These are phyloP conservation scores for Syncephalastrum racemosum DNA, from an alignment of 371 early-diverging fungal species.

Conservation along the genomic window DNA sequence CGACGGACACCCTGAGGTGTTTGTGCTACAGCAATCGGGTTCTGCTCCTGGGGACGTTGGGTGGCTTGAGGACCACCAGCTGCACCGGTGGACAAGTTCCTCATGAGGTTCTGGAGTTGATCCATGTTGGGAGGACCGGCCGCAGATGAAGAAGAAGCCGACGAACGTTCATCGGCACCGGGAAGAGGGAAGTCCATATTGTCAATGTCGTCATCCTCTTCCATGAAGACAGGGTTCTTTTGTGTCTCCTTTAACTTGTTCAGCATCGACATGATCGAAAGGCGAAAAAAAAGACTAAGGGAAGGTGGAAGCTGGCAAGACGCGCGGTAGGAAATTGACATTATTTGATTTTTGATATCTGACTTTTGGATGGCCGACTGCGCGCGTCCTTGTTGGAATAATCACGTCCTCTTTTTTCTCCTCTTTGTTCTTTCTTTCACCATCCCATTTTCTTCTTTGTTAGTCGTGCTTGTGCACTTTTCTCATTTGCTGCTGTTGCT, in stretches of 20 bases:
- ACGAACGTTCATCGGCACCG: slow-evolving; percentile 21
- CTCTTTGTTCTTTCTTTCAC: too few species aligned
- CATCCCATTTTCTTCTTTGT: too few species aligned
- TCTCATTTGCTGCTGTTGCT: too few species aligned
- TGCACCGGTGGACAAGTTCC: slow-evolving; percentile 6
- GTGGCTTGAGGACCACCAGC: slow-evolving; percentile 6
- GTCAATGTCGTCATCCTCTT: slow-evolving; percentile 57
- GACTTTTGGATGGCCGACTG: too few species aligned
- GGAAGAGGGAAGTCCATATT: slow-evolving; percentile 72
- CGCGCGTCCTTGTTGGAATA: too few species aligned
- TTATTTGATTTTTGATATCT: too few species aligned
- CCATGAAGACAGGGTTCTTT: slow-evolving; percentile 44
- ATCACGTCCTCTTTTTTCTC: too few species aligned
- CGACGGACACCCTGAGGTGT: slow-evolving; percentile 38
- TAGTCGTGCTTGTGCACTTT: too few species aligned
- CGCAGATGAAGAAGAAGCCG: slow-evolving; percentile 5
- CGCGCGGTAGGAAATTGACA: too few species aligned
- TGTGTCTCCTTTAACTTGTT: slow-evolving; percentile 42
- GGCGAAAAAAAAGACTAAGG: not conserved
- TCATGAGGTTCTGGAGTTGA: slow-evolving; percentile 32
- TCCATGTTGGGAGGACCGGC: slow-evolving; percentile 34
- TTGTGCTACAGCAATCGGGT: slow-evolving; percentile 30
- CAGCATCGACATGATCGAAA: slow-evolving; percentile 37
- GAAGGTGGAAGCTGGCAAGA: too few species aligned
- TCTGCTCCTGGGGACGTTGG: not conserved